A percentile compares a stretch with the other conserved stretches of the same genome.
phyloP scores from a whole-genome alignment of 1,284 basidiomycete species.

The Boletellus sp. region DNA sequence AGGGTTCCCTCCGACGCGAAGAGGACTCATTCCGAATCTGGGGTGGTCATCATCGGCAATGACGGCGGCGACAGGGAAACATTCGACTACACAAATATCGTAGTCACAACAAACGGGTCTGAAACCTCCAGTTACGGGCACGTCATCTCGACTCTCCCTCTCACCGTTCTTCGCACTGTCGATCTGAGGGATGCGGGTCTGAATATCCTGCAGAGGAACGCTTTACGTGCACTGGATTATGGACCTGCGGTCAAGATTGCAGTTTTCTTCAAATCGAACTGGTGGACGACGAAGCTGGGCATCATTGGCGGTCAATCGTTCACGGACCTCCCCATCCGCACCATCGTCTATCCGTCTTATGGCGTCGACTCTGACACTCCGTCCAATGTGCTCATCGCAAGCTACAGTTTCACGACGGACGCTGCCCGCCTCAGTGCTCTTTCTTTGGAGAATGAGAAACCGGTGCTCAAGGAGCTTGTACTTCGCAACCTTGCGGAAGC shows the following conservation, averaged over 20 bases:
- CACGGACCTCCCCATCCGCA: conserved; percentile 37
- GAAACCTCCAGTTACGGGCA: conserved; percentile 9
- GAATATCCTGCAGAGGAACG: conserved; percentile 11
- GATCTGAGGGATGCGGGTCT: conserved; percentile 12
- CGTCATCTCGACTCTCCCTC: conserved; percentile 18
- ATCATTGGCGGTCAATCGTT: conserved; percentile 34
- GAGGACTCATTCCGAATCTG: too few relatives aligned
- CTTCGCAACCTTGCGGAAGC: conserved; percentile 20
- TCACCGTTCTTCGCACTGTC: conserved; percentile 15
- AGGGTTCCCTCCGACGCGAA: too few relatives aligned
- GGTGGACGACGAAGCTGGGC: conserved; percentile 29
- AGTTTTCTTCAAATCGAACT: conserved; percentile 35
- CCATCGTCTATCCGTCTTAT: conserved; percentile 39
- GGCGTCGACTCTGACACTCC: conserved; percentile 26
- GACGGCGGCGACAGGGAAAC: background rate
- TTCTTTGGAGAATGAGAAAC: conserved; percentile 22
- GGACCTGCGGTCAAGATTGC: conserved; percentile 29
- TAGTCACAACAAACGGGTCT: conserved; percentile 2
- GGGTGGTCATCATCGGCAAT: too few relatives aligned
- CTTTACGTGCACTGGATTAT: conserved; percentile 14
- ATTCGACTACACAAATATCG: conserved; percentile 1
- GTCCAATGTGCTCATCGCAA: conserved; percentile 13
- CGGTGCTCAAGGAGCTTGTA: conserved; percentile 15
- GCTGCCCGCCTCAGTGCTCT: conserved; percentile 14
- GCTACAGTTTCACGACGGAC: conserved; percentile 12